Evolutionary conservation across 2,329 filamentous ascomycete genomes (phyloP), one percentile per base, ranked within the genome.

Genomic region (Colletotrichum sublineola): DNA sequence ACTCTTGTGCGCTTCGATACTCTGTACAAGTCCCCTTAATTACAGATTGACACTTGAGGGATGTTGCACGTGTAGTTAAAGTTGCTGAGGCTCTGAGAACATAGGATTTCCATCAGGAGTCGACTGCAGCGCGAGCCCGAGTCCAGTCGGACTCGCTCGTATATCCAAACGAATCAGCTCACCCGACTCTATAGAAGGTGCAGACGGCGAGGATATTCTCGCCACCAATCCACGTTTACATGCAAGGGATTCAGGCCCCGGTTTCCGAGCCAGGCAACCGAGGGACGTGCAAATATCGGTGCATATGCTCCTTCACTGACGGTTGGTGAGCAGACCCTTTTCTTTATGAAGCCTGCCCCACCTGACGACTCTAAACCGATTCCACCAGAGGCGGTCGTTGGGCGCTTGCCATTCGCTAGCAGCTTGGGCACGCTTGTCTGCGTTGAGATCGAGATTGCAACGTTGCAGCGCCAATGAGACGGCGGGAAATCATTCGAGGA

Each of bases 401-500:
- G 53, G 66, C 53, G 52, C 46, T 52, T 64, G 31, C 42, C 36
- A 72, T 68, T 68, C 58, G 69, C 53, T 52, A 33, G 44, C n/a
- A 5, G 33, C n/a, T 11, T 40, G 14, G 18, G 12, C 52, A 63
- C 57, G 52, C 68, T 68, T 68, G 57, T 52, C 50, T 46, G 29
- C 40, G 61, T 66, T 29, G n/a, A 66, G 67, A 62, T 67, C 31
- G 36, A 52, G 67, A 73, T 67, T 71, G 70, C 70, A 73, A 73
- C 70, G 70, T 73, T 73, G 67, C 67, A 67, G 29, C 56, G 55
- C 61, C 67, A 73, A 71, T 71, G 42, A 71, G 48, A 67, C 20
- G 44, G 67, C 67, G 67, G 67, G 56, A 66, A 66, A 67, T 62
- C 55, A 31, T 36, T 31, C 48, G 36, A 40, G 38, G 5, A 18